Evolutionary conservation across 1,284 basidiomycete genomes (phyloP).

Genomic region (Ganoderma sinense): DNA sequence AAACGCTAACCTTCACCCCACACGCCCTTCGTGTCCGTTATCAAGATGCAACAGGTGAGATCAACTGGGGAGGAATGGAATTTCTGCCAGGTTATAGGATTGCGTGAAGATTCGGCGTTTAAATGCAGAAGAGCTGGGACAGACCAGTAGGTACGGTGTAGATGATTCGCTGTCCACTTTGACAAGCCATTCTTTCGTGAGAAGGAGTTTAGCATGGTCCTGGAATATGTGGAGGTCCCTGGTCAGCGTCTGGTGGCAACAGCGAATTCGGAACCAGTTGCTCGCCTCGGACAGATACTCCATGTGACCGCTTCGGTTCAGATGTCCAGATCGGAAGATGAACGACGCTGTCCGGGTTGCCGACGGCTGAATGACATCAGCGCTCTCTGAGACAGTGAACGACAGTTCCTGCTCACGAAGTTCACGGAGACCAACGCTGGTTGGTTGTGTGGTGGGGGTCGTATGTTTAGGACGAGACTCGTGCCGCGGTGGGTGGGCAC

Average conservation of each 20-base stretch:
- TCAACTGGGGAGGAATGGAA: conserved; percentile 62
- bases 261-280: conserved; percentile 19
- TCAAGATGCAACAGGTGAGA: conserved; percentile 62
- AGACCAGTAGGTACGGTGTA: conserved; percentile 74
- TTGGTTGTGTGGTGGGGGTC: not conserved
- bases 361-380: conserved; percentile 10
- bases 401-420: not conserved
- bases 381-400: not conserved
- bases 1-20: conserved; percentile 72
- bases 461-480: not conserved
- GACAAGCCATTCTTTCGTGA: conserved; percentile 76
- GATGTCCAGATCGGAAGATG: conserved; percentile 15
- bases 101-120: conserved; percentile 7
- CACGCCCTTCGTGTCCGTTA: conserved; percentile 77
- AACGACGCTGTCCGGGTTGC: conserved; percentile 9
- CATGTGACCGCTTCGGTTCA: conserved; percentile 29
- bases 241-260: conserved; percentile 11
- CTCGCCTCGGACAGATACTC: conserved; percentile 67
- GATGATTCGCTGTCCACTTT: conserved; percentile 66
- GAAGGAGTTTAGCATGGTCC: conserved; percentile 63
- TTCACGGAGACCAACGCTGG: not conserved
- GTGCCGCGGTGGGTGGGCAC: not conserved
- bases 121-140: conserved; percentile 40
- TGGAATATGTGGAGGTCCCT: conserved; percentile 36
- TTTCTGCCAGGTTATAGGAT: conserved; percentile 51